phyloP scores from a whole-genome alignment of 805 yeast species.

The Saturnispora galanensis region DNA sequence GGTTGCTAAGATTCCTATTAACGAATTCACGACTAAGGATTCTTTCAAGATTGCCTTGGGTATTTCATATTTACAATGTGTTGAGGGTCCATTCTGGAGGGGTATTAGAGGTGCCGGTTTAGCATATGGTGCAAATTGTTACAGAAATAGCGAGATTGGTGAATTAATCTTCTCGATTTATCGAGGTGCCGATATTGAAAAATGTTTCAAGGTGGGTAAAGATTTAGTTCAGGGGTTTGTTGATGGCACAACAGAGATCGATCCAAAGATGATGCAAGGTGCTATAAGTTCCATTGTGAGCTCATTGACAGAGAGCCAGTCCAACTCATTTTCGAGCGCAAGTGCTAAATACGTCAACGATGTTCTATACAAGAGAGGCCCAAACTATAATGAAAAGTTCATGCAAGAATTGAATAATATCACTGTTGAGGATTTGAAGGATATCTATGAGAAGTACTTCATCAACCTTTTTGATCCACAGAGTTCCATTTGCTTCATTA shows the following conservation, averaged over 20 bases:
- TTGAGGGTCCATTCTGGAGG: slow-evolving; percentile 96
- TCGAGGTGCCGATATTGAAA: slow-evolving; percentile 74
- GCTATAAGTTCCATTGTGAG: slow-evolving; percentile 71
- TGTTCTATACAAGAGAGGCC: slow-evolving; percentile 61
- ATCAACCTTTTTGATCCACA: slow-evolving; percentile 51
- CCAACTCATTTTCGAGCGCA: slow-evolving; percentile 59
- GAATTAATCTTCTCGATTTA: slow-evolving; percentile 57
- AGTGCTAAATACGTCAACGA: slow-evolving; percentile 54
- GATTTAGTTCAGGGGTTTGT: slow-evolving; percentile 54
- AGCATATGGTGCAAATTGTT: slow-evolving; percentile 77
- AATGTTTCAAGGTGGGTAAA: slow-evolving; percentile 50
- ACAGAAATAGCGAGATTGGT: slow-evolving; percentile 54
- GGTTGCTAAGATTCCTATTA: slow-evolving; percentile 48
- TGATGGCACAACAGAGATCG: slow-evolving; percentile 44
- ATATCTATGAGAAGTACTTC: slow-evolving; percentile 48
- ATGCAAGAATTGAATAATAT: slow-evolving; percentile 44
- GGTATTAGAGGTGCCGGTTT: slow-evolving; percentile 91
- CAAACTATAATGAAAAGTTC: slow-evolving; percentile 45
- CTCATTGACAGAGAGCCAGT: slow-evolving; percentile 55
- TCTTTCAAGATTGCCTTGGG: slow-evolving; percentile 63
- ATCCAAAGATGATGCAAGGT: slow-evolving; percentile 52
- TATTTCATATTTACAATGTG: slow-evolving; percentile 66
- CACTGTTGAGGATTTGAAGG: slow-evolving; percentile 42
- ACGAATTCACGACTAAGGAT: slow-evolving; percentile 44
- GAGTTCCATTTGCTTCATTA: slow-evolving; percentile 52